Conservation (phyloP, 164 flowering plant species). For the Macadamia integrifolia region DNA sequence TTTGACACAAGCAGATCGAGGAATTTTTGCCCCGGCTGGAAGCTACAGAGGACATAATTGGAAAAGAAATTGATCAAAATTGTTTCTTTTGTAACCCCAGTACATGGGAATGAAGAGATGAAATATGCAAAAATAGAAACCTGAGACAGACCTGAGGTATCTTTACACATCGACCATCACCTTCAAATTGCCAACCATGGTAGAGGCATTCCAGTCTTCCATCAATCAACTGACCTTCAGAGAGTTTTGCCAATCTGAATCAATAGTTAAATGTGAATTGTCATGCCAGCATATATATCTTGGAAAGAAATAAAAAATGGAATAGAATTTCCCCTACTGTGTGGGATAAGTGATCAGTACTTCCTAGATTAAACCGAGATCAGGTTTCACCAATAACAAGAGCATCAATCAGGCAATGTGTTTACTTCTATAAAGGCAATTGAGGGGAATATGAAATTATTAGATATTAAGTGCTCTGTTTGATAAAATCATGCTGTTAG, state of each 20-base stretch:
- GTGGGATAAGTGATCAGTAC: too few species aligned
- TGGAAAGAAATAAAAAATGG: too few species aligned
- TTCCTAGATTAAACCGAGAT: too few species aligned
- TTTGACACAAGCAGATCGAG: slow-evolving; percentile 62
- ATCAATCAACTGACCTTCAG: slow-evolving; percentile 86
- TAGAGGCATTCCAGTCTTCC: slow-evolving; percentile 89
- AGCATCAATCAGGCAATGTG: too few species aligned
- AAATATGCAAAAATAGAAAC: neutral
- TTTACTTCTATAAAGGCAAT: too few species aligned
- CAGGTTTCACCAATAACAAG: too few species aligned
- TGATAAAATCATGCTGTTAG: too few species aligned
- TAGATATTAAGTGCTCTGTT: too few species aligned
- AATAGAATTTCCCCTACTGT: too few species aligned
- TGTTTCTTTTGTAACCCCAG: neutral
- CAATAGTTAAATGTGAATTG: slow-evolving; percentile 7
- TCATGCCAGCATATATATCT: too few species aligned
- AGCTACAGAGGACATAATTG: slow-evolving; percentile 38
- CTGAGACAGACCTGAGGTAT: slow-evolving; percentile 78
- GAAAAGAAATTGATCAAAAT: neutral
- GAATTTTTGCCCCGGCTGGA: slow-evolving; percentile 73
- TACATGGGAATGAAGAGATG: neutral
- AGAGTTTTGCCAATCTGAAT: slow-evolving; percentile 79
- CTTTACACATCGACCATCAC: slow-evolving; percentile 76
- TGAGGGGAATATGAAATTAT: too few species aligned
- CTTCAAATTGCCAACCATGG: slow-evolving; percentile 99